Conservation (phyloP, 352 stramenopile genomes). For the Phytophthora constricta region DNA sequence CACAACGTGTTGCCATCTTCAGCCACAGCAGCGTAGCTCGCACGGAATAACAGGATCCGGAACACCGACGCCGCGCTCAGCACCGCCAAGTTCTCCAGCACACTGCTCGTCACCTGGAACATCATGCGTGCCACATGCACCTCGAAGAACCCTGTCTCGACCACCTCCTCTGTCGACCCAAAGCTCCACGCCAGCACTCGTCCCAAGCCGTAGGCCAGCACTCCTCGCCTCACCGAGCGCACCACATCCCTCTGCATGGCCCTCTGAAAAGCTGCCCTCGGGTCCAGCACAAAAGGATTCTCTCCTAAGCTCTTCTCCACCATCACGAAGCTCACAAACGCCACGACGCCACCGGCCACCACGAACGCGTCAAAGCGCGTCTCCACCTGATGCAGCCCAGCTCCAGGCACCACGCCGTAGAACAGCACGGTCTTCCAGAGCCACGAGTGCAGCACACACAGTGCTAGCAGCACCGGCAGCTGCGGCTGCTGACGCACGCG, state of each 20-base stretch:
- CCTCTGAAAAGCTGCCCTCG: constrained; percentile 40
- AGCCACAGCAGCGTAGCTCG: constrained; percentile 38
- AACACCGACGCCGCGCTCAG: constrained; percentile 54
- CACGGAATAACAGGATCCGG: constrained; percentile 59
- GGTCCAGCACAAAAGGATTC: constrained; percentile 63
- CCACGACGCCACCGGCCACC: constrained; percentile 43
- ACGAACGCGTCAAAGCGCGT: constrained; percentile 45
- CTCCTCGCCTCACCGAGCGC: constrained; percentile 48
- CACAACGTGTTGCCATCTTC: constrained; percentile 38
- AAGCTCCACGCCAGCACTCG: constrained; percentile 32
- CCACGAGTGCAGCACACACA: constrained; percentile 57
- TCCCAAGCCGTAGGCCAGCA: constrained; percentile 46
- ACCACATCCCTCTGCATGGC: constrained; percentile 52
- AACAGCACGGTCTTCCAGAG: constrained; percentile 59
- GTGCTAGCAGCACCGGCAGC: constrained; percentile 45
- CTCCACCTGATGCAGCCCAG: constrained; percentile 5
- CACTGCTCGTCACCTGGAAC: constrained; percentile 58
- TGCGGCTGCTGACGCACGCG: constrained; percentile 53
- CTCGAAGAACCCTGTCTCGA: constrained; percentile 31
- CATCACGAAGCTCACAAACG: constrained; percentile 52
- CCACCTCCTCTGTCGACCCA: not conserved
- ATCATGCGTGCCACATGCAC: constrained; percentile 28
- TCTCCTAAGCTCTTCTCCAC: constrained; percentile 49
- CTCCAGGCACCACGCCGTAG: constrained; percentile 33
- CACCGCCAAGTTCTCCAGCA: constrained; percentile 52